phyloP scores from a whole-genome alignment of 495 filamentous ascomycete genomes.

The Viridothelium virens region DNA sequence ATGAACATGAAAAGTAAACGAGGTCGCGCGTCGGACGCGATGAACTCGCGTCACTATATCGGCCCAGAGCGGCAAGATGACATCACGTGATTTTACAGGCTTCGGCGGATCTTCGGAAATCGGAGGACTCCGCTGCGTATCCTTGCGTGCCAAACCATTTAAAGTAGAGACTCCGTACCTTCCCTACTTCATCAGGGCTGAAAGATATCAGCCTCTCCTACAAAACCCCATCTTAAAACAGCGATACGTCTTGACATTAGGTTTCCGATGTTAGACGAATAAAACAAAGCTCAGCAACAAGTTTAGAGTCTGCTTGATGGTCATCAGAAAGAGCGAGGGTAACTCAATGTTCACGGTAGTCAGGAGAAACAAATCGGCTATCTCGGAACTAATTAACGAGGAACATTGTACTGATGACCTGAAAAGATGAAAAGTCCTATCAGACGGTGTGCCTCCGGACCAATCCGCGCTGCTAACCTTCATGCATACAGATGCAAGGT shows the following conservation, averaged over 20 bases:
- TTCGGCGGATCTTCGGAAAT: neutral
- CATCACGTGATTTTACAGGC: neutral
- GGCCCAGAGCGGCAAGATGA: neutral
- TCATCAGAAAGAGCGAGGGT: neutral
- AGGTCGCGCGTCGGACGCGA: constrained; percentile 6
- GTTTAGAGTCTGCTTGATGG: no score
- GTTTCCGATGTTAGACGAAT: no score
- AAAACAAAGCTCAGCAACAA: no score
- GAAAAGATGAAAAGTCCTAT: neutral
- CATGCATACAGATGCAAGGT: neutral
- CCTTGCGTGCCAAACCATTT: no score
- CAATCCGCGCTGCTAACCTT: neutral
- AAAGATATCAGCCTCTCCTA: no score
- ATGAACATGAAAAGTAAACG: neutral
- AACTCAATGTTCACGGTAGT: neutral
- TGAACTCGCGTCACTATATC: neutral
- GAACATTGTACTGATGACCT: neutral
- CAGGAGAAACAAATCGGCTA: neutral
- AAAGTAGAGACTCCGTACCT: no score
- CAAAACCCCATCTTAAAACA: no score
- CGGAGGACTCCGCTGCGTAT: neutral
- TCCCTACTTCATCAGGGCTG: no score
- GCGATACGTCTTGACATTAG: no score
- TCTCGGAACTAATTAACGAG: neutral
- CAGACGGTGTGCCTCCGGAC: neutral